phyloP scores from a whole-genome alignment of 371 early-diverging fungal species.

The Batrachochytrium dendrobatidis region DNA sequence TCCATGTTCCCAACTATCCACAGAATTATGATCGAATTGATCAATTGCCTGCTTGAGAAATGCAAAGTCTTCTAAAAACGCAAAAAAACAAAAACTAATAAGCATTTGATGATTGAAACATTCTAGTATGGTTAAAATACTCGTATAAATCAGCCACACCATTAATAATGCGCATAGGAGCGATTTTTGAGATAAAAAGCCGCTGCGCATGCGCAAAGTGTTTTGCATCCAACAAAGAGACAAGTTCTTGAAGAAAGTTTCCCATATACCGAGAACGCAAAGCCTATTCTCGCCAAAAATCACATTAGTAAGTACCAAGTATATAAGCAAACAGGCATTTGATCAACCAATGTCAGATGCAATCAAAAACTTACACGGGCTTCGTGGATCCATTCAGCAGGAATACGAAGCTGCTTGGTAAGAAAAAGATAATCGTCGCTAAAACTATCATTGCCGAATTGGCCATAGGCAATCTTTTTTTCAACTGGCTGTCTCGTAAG shows the following conservation, averaged over 20 bases:
- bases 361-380: conserved; percentile 47
- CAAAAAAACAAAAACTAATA: conserved; percentile 4
- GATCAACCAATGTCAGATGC: background rate
- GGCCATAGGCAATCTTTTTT: background rate
- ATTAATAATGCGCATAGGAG: conserved; percentile 24
- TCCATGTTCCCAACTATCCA: background rate
- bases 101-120: too few species aligned
- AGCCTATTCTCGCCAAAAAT: conserved; percentile 29
- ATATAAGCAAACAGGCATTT: too few species aligned
- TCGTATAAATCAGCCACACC: conserved; percentile 16
- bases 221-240: conserved; percentile 42
- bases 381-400: conserved; percentile 51
- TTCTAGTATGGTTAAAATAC: too few species aligned
- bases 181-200: conserved; percentile 21
- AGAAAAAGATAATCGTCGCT: conserved; percentile 40
- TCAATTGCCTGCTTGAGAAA: conserved; percentile 1
- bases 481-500: background rate
- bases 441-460: conserved; percentile 12
- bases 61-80: conserved; percentile 2
- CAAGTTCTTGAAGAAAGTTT: conserved; percentile 36
- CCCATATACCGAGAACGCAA: conserved; percentile 53
- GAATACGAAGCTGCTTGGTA: conserved; percentile 40
- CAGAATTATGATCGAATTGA: background rate
- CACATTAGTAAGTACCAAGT: too few species aligned
- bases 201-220: conserved; percentile 28